phyloP scores from a whole-genome alignment of 148 eudicot species.

The Cornus florida region DNA sequence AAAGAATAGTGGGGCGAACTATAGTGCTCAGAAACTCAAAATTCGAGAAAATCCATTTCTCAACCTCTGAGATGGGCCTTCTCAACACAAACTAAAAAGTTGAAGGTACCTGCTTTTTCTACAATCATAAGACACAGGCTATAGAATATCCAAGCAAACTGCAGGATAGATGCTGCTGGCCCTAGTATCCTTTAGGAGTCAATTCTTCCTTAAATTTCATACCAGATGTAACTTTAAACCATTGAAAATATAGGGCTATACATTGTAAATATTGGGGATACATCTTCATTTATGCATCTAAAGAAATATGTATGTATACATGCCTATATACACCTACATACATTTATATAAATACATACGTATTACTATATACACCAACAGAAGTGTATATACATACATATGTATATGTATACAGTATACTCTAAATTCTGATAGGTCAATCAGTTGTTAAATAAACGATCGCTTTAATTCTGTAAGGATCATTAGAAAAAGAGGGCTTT shows the following conservation, averaged over 20 bases:
- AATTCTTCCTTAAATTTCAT: background rate
- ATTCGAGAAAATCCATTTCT: background rate
- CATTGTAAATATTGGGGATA: no score
- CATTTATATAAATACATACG: background rate
- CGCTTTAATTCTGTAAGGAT: no score
- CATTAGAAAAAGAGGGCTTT: no score
- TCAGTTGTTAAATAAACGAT: no score
- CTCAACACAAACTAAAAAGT: background rate
- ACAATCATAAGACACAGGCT: background rate
- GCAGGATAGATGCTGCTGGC: background rate
- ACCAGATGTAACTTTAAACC: no score
- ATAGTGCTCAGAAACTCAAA: background rate
- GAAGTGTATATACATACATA: no score
- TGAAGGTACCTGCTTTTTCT: background rate
- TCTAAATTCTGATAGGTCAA: background rate
- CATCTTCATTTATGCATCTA: background rate
- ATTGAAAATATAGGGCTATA: background rate
- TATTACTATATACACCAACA: background rate
- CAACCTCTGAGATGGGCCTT: background rate
- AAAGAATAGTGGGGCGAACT: background rate
- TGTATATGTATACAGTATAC: background rate
- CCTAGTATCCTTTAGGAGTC: background rate
- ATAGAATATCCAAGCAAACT: background rate
- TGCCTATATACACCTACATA: background rate
- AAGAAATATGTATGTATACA: no score